Evolutionary conservation across 805 yeast genomes (phyloP).

Genomic region (Sungouiozyma intestinalis): DNA sequence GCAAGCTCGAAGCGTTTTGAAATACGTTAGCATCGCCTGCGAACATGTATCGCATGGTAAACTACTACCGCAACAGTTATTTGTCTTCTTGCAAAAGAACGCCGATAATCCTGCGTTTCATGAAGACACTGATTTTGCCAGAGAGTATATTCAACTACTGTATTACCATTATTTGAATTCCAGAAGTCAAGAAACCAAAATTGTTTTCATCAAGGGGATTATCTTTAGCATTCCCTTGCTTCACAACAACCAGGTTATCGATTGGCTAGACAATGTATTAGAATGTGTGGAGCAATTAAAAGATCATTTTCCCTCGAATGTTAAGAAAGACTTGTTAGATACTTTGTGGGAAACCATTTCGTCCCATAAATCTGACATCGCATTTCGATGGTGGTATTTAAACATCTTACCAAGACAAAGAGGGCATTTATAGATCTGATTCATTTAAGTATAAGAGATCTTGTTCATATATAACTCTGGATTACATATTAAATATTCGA

Average conservation of each 20-base stretch:
- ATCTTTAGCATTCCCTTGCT: conserved; percentile 14
- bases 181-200: conserved; percentile 5
- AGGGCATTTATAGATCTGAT: no score
- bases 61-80: conserved; percentile 15
- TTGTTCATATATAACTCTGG: not conserved
- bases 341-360: conserved; percentile 18
- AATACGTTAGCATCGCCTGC: conserved; percentile 11
- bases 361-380: conserved; percentile 9
- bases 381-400: conserved; percentile 25
- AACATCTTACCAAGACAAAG: conserved; percentile 5
- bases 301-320: conserved; percentile 2
- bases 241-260: conserved; percentile 6
- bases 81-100: conserved; percentile 2
- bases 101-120: not conserved
- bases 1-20: conserved; percentile 5
- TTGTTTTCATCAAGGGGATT: conserved; percentile 15
- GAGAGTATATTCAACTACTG: not conserved
- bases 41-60: conserved; percentile 8
- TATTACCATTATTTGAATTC: conserved; percentile 7
- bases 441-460: not conserved
- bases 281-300: conserved; percentile 8
- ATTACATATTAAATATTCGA: not conserved
- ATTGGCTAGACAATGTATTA: conserved; percentile 22
- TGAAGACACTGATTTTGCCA: not conserved
- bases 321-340: conserved; percentile 7